phyloP scores from a whole-genome alignment of 257 asterid genomes.

The Handroanthus guayacan region DNA sequence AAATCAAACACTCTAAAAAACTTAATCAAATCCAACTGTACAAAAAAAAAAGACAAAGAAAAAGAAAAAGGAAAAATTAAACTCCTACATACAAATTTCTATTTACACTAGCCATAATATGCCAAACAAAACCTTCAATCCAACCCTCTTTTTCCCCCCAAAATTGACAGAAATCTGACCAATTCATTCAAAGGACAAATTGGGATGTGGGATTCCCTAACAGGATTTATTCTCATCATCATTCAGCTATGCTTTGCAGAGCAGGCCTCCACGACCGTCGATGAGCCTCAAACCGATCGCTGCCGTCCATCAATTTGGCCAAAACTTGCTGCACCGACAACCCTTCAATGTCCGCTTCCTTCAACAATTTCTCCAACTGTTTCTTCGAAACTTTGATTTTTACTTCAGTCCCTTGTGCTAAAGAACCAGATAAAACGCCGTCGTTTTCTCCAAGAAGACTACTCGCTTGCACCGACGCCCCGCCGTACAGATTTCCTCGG shows the following conservation, averaged over 20 bases:
- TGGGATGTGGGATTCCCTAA: neutral
- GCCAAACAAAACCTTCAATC: neutral
- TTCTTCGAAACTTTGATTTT: constrained; percentile 67
- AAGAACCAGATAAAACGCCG: neutral
- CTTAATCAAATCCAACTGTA: neutral
- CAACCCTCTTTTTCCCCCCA: neutral
- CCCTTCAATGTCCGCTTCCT: constrained; percentile 43
- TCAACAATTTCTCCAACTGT: constrained; percentile 53
- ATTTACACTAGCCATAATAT: neutral
- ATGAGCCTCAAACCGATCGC: constrained; percentile 38
- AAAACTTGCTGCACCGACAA: constrained; percentile 49
- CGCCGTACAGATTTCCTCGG: neutral
- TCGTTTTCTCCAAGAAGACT: neutral
- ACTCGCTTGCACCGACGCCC: neutral
- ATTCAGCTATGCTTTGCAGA: constrained; percentile 68
- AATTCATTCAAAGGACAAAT: neutral
- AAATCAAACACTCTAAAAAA: neutral
- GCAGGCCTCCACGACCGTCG: constrained; percentile 59
- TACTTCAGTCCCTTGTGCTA: constrained; percentile 48
- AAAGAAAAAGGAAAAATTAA: too few species aligned
- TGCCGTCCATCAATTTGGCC: constrained; percentile 38
- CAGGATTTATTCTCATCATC: constrained; percentile 14
- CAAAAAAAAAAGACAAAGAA: neutral
- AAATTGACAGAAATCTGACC: neutral
- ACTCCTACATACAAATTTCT: neutral